Conservation (phyloP, 495 filamentous ascomycete species). For the Penicillium desertorum region DNA sequence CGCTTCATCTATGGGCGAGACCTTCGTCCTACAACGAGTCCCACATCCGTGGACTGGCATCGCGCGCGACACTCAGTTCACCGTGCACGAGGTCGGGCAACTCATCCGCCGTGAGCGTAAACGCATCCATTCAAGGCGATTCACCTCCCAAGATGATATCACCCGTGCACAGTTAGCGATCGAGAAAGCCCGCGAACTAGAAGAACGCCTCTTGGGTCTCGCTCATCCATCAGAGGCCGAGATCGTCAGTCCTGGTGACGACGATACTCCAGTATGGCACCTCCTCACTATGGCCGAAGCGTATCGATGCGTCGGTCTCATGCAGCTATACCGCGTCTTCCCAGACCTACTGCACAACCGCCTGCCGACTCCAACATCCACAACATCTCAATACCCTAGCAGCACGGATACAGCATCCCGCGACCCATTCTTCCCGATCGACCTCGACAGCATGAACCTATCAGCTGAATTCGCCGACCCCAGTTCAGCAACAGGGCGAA, state of each 20-base stretch:
- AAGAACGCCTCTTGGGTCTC: slow-evolving; percentile 51
- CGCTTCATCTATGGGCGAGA: slow-evolving; percentile 23
- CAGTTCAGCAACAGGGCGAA: slow-evolving; percentile 2
- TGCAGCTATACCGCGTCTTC: slow-evolving; percentile 57
- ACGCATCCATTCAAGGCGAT: slow-evolving; percentile 34
- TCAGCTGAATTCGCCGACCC: slow-evolving; percentile 21
- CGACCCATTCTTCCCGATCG: slow-evolving; percentile 33
- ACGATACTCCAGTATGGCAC: slow-evolving; percentile 56
- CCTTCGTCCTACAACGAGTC: slow-evolving; percentile 41
- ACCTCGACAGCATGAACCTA: slow-evolving; percentile 31
- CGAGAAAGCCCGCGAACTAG: slow-evolving; percentile 46
- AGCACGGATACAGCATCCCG: slow-evolving; percentile 5
- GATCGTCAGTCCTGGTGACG: slow-evolving; percentile 54
- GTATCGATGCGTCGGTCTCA: slow-evolving; percentile 54
- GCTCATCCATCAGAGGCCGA: slow-evolving; percentile 50
- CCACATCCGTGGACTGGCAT: slow-evolving; percentile 63
- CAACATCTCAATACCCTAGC: slow-evolving; percentile 13
- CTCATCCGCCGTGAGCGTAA: slow-evolving; percentile 52
- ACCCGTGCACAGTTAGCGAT: slow-evolving; percentile 44
- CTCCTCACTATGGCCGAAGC: slow-evolving; percentile 58
- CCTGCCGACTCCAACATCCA: slow-evolving; percentile 30
- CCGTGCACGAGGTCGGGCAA: slow-evolving; percentile 55
- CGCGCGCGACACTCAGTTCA: slow-evolving; percentile 52
- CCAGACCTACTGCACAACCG: slow-evolving; percentile 50
- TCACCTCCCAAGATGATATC: slow-evolving; percentile 44